Conservation (phyloP, 805 yeast genomes). For the Ogataea zsoltii region DNA sequence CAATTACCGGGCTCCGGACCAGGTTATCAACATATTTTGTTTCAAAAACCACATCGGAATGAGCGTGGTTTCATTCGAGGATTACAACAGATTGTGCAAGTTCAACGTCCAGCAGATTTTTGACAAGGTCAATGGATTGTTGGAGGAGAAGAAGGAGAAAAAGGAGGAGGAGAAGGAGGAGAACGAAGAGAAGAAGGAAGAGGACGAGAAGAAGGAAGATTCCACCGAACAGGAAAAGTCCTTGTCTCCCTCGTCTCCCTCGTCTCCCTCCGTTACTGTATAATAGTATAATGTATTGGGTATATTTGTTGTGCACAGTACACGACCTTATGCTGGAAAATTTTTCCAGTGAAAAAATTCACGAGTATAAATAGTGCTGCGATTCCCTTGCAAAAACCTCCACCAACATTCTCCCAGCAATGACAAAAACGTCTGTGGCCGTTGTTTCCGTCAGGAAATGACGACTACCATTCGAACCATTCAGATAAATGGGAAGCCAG, state of each 20-base stretch:
- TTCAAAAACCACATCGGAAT: constrained; percentile 87
- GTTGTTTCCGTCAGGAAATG: too few relatives aligned
- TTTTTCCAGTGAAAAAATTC: neutral
- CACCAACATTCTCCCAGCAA: too few relatives aligned
- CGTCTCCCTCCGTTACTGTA: too few relatives aligned
- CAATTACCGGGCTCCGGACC: constrained; percentile 77
- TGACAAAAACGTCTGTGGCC: too few relatives aligned
- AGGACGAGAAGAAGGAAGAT: neutral
- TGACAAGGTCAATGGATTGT: constrained; percentile 40
- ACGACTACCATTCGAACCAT: neutral
- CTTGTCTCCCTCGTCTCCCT: neutral
- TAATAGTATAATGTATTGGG: neutral
- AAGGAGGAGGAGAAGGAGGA: constrained; percentile 4
- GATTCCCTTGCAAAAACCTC: neutral
- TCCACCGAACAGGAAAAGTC: neutral
- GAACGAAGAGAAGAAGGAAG: constrained; percentile 2
- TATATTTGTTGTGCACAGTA: neutral
- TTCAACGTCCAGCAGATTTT: constrained; percentile 83
- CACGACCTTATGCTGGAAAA: constrained; percentile 4
- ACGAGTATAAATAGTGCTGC: neutral
- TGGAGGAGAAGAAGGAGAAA: constrained; percentile 6
- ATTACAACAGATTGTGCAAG: constrained; percentile 60
- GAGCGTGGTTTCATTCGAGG: constrained; percentile 62
- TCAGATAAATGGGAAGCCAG: constrained; percentile 6
- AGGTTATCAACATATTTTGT: constrained; percentile 80